Evolutionary conservation across 805 yeast genomes (phyloP), one percentile per base, ranked within the genome.

Genomic region (Ogataea naganishii): DNA sequence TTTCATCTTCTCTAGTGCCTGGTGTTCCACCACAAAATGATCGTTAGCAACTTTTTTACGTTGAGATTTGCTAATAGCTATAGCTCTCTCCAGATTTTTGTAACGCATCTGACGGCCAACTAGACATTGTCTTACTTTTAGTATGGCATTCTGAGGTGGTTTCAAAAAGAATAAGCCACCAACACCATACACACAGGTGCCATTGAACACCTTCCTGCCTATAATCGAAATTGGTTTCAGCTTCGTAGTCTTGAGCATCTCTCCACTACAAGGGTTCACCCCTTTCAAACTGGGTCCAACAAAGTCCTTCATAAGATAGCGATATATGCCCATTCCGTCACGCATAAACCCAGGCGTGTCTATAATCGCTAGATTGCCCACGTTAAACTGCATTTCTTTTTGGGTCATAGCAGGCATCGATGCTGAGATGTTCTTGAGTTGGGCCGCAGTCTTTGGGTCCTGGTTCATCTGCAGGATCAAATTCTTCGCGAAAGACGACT

Each of bases 341-440:
- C 43, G 35, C 12, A 55, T 41, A 36, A 63, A 68, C 0, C 75
- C 75, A 0, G 75, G 75, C 1, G 67, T 66, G 40, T 70, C 76
- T 9, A 25, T 33, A 1, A 33, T 14, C 1, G 51, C 43, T 7
- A 13, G n/a, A 15, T 46, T 47, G 5, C 32, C 41, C 12, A 68
- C 49, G 6, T 51, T 43, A 38, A 53, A 70, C 4, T 52, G 56
- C 32, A 70, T 64, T 10, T 64, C 43, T 4, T 60, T 65, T 43
- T 83, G 64, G 0, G 95, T 85, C 48, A 76, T 72, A 17, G 85
- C 85, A 0, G 95, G 95, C 26, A 79, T 53, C n/a, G n/a, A n/a
- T n/a, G n/a, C n/a, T n/a, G n/a, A n/a, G n/a, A n/a, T n/a, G n/a
- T n/a, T n/a, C n/a, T n/a, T n/a, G n/a, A n/a, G n/a, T n/a, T n/a